These are phyloP conservation scores for Corymbia maculata DNA, from an alignment of 345 rosid species.

Conservation along the genomic window DNA sequence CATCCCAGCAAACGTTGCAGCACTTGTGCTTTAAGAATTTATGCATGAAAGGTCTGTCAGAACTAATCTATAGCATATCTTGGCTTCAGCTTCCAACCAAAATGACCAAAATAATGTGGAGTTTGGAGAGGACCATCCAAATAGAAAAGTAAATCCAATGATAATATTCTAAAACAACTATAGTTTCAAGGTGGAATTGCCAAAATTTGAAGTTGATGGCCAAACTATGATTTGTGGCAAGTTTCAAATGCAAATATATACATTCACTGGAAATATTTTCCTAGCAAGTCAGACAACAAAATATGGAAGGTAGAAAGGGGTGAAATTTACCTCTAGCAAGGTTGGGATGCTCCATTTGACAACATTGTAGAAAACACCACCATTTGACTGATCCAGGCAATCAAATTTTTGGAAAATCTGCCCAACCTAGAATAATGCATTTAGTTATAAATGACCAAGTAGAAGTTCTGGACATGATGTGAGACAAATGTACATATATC, in stretches of 20 bases:
- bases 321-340: slow-evolving; percentile 52
- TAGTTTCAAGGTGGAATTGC: background rate
- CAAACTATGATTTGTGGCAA: background rate
- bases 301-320: background rate
- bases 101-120: background rate
- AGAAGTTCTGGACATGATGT: background rate
- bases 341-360: slow-evolving; percentile 80
- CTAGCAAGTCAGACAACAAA: background rate
- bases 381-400: slow-evolving; percentile 40
- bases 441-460: background rate
- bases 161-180: background rate
- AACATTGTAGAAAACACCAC: slow-evolving; percentile 69
- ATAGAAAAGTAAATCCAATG: background rate
- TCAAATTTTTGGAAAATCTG: slow-evolving; percentile 80
- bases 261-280: background rate
- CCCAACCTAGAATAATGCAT: slow-evolving; percentile 44
- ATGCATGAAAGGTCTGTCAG: background rate
- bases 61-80: background rate
- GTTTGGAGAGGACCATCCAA: background rate
- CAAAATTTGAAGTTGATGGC: background rate
- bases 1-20: background rate
- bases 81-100: background rate
- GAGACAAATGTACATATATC: background rate
- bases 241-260: background rate
- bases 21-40: background rate